phyloP scores from a whole-genome alignment of 2,329 filamentous ascomycete species.

The Fusarium compactum region DNA sequence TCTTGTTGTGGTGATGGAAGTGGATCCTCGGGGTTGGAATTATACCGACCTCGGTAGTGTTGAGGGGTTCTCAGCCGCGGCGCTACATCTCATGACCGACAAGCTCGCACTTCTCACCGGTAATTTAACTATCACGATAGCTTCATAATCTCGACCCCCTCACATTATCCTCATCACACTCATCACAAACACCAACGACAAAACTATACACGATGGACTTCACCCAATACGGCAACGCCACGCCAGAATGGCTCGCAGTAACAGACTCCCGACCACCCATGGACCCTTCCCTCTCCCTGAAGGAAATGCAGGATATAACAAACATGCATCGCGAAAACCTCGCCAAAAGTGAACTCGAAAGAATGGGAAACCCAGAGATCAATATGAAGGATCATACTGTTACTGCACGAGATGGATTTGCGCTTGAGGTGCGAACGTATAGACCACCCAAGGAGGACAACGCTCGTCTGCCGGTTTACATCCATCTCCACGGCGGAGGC shows the following conservation, averaged over 20 bases:
- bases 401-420: slow-evolving; percentile 30
- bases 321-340: slow-evolving; percentile 35
- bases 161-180: accelerated
- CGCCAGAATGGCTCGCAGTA: slow-evolving; percentile 59
- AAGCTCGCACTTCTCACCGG: slow-evolving; percentile 1
- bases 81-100: neutral
- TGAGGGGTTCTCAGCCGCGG: slow-evolving; percentile 12
- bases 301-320: slow-evolving; percentile 27
- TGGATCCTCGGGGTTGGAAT: slow-evolving; percentile 2
- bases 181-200: accelerated
- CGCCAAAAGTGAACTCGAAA: slow-evolving; percentile 15
- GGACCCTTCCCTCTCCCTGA: slow-evolving; percentile 1
- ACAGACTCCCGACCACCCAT: slow-evolving; percentile 22
- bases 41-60: slow-evolving; percentile 13
- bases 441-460: slow-evolving; percentile 32
- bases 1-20: neutral
- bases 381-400: slow-evolving; percentile 50
- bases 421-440: slow-evolving; percentile 41
- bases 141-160: neutral
- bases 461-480: slow-evolving; percentile 61
- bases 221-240: slow-evolving; percentile 56
- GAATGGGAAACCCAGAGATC: neutral
- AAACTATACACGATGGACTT: slow-evolving; percentile 36
- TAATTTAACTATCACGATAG: neutral
- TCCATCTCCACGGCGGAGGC: slow-evolving; percentile 68